phyloP scores from a whole-genome alignment of 192 early-diverging fungal genomes.

The Coemansia sp. region DNA sequence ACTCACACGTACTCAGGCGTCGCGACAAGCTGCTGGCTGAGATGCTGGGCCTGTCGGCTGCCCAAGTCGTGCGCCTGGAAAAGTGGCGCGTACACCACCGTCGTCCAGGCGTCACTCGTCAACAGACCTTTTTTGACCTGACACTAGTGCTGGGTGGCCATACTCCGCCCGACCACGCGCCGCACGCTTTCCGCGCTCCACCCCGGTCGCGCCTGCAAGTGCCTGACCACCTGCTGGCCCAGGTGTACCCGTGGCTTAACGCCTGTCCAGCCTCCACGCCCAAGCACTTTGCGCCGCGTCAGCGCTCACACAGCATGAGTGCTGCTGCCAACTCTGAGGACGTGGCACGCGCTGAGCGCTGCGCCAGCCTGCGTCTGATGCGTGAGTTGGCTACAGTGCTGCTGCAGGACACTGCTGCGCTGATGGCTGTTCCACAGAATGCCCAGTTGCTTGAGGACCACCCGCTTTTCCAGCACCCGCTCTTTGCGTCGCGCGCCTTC shows the following conservation, averaged over 20 bases:
- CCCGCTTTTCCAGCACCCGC: conserved; percentile 40
- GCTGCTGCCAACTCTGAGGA: conserved; percentile 41
- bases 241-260: conserved; percentile 50
- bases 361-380: conserved; percentile 45
- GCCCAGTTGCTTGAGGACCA: conserved; percentile 31
- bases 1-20: conserved; percentile 39
- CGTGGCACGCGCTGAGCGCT: conserved; percentile 46
- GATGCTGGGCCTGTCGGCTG: conserved; percentile 42
- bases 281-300: conserved; percentile 26
- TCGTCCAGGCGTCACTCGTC: conserved; percentile 42
- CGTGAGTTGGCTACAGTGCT: conserved; percentile 49
- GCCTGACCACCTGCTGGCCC: conserved; percentile 44
- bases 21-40: conserved; percentile 52
- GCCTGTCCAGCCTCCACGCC: background rate
- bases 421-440: conserved; percentile 38
- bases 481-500: conserved; percentile 48
- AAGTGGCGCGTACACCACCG: conserved; percentile 54
- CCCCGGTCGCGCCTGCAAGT: conserved; percentile 50
- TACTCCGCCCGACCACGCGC: conserved; percentile 16
- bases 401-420: conserved; percentile 45
- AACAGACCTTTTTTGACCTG: conserved; percentile 53
- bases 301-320: conserved; percentile 51
- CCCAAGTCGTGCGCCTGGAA: conserved; percentile 49
- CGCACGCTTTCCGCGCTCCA: conserved; percentile 39
- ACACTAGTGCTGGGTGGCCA: conserved; percentile 47